These are phyloP conservation scores for Loxodes magnus DNA, from an alignment of 73 alveolate genomes.

Conservation along the genomic window DNA sequence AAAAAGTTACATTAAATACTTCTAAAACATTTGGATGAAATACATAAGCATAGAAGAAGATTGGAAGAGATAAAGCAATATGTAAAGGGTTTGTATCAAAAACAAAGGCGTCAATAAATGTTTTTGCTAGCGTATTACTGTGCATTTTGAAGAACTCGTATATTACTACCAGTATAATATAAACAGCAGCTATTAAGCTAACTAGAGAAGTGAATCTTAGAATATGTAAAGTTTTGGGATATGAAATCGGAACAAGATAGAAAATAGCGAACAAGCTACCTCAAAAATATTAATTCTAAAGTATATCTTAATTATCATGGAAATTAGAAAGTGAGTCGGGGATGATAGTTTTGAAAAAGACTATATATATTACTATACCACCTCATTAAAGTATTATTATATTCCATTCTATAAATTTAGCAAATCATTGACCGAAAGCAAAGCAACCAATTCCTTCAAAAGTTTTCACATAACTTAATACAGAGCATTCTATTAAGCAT, in stretches of 20 bases:
- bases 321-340: conserved; percentile 1
- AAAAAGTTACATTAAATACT: conserved; percentile 44
- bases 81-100: conserved; percentile 16
- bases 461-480: conserved; percentile 20
- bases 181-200: background rate
- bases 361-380: conserved; percentile 36
- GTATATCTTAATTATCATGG: background rate
- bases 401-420: conserved; percentile 18
- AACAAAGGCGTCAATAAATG: background rate
- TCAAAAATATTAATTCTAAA: background rate
- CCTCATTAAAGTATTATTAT: conserved; percentile 32
- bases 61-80: conserved; percentile 26
- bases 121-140: background rate
- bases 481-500: conserved; percentile 31
- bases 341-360: conserved; percentile 25
- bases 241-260: background rate
- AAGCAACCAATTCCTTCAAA: conserved; percentile 33
- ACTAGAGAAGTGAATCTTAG: conserved; percentile 10
- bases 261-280: background rate
- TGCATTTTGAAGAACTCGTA: background rate
- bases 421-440: conserved; percentile 26
- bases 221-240: background rate
- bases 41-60: conserved; percentile 41
- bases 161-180: background rate
- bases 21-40: conserved; percentile 49